A percentile compares a stretch with the other conserved stretches of the same genome.
Conservation (phyloP, 163 green algal genomes). For the Scenedesmus sp. region DNA sequence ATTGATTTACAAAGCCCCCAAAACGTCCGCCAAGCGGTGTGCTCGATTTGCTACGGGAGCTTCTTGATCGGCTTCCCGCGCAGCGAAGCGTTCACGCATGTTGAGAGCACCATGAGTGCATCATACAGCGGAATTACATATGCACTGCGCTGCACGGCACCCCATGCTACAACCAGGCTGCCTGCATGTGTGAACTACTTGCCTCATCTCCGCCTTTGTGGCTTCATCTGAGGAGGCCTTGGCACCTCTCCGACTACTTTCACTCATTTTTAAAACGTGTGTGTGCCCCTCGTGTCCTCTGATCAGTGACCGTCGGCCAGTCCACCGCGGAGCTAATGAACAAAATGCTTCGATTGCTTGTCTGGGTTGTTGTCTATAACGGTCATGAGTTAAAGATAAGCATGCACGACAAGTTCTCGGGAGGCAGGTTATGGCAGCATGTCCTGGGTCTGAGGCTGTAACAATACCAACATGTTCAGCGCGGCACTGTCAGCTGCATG, state of each 20-base stretch:
- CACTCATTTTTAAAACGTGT: neutral
- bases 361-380: neutral
- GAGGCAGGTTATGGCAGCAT: no score
- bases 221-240: slow-evolving; percentile 13
- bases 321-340: neutral
- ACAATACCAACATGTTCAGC: no score
- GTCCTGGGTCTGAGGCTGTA: no score
- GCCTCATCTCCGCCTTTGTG: slow-evolving; percentile 3
- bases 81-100: neutral
- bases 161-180: neutral
- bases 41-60: neutral
- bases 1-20: neutral
- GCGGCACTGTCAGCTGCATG: no score
- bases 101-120: neutral
- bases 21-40: neutral
- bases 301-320: neutral
- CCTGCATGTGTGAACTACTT: neutral
- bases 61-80: neutral
- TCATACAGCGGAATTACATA: no score
- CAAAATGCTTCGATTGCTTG: neutral
- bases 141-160: neutral
- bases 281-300: neutral
- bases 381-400: neutral
- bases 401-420: neutral
- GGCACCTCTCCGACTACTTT: neutral